Conservation (phyloP, 2,329 filamentous ascomycete species). For the Epichloe gansuensis region DNA sequence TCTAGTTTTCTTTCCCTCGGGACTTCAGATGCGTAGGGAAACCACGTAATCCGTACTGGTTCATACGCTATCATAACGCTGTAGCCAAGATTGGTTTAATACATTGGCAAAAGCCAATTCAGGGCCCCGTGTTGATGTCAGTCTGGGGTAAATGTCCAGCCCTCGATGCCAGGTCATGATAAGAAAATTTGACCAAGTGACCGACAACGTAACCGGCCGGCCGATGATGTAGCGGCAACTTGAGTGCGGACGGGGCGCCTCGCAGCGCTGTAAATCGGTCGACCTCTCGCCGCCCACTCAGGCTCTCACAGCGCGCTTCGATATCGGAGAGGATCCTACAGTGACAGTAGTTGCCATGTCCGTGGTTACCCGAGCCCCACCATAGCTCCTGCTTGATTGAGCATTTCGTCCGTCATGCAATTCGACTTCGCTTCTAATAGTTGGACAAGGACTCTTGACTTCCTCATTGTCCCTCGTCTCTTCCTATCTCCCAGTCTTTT, state of each 20-base stretch:
- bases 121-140: too few relatives aligned
- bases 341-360: neutral
- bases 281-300: too few relatives aligned
- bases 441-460: neutral
- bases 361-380: constrained; percentile 17
- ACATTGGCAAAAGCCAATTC: too few relatives aligned
- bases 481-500: constrained; percentile 3
- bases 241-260: too few relatives aligned
- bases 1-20: neutral
- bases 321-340: constrained; percentile 12
- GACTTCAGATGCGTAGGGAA: neutral
- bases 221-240: too few relatives aligned
- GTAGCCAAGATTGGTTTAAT: too few relatives aligned
- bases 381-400: constrained; percentile 9
- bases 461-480: neutral
- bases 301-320: constrained; percentile 1
- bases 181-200: too few relatives aligned
- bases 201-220: too few relatives aligned
- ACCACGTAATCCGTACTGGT: neutral
- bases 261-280: too few relatives aligned
- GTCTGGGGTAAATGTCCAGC: too few relatives aligned
- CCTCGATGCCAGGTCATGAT: too few relatives aligned
- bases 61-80: too few relatives aligned
- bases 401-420: constrained; percentile 7
- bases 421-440: constrained; percentile 6